Conservation (phyloP, 148 eudicot species). For the Drosera capensis region DNA sequence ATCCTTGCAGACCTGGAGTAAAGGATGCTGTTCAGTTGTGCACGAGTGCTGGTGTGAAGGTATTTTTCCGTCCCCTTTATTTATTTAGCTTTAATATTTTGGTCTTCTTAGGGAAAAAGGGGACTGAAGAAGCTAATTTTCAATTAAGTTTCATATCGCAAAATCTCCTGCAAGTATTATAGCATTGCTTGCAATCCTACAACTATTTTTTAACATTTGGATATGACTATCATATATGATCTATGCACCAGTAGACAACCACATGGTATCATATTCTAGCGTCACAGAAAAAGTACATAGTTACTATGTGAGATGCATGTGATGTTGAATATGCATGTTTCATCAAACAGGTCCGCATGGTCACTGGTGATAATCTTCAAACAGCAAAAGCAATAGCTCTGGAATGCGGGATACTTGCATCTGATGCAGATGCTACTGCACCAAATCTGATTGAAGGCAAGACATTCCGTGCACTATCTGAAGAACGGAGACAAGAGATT, state of each 20-base stretch:
- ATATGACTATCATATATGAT: too few relatives aligned
- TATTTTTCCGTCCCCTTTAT: conserved; percentile 3
- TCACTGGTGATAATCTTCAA: conserved; percentile 32
- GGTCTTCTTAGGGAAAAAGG: too few relatives aligned
- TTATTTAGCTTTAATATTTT: background rate
- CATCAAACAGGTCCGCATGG: conserved; percentile 16
- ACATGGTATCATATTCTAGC: too few relatives aligned
- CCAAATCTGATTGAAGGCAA: conserved; percentile 24
- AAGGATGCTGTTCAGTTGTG: conserved; percentile 23
- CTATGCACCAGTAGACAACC: too few relatives aligned
- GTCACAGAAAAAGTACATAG: too few relatives aligned
- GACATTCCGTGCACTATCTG: conserved; percentile 21
- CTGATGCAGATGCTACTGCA: conserved; percentile 21
- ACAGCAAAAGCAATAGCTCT: conserved; percentile 36
- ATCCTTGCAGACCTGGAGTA: conserved; percentile 39
- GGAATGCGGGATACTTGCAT: conserved; percentile 37
- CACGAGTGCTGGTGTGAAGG: conserved; percentile 26
- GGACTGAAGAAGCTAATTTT: background rate
- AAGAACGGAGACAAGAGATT: conserved; percentile 13
- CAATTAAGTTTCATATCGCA: background rate
- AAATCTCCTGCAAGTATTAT: too few relatives aligned
- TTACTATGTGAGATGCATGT: background rate
- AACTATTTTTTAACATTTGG: too few relatives aligned
- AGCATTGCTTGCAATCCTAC: too few relatives aligned
- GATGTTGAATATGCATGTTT: background rate